Evolutionary conservation across 2,329 filamentous ascomycete species (phyloP).

Genomic region (Plectosphaerella cucumerina): DNA sequence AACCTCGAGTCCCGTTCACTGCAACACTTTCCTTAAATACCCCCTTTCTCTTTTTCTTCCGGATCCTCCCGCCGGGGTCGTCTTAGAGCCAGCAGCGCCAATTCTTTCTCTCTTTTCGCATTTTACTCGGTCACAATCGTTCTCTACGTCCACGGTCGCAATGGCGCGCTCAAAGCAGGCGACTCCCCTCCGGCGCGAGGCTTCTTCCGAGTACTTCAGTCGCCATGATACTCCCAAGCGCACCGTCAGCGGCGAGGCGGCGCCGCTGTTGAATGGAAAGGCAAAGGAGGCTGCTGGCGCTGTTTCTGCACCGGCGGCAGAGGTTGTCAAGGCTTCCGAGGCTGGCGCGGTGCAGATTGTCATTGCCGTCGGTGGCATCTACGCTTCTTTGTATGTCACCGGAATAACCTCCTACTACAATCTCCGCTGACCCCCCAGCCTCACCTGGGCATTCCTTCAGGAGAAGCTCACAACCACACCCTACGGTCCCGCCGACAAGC

Average conservation of each 20-base stretch:
- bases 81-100: not conserved
- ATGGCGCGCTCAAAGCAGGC: slow-evolving; percentile 74
- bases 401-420: not conserved
- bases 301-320: slow-evolving; percentile 14
- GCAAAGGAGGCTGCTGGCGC: slow-evolving; percentile 18
- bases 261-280: slow-evolving; percentile 26
- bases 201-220: slow-evolving; percentile 63
- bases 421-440: slow-evolving; percentile 39
- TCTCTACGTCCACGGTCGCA: slow-evolving; percentile 1
- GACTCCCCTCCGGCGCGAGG: slow-evolving; percentile 58
- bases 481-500: slow-evolving; percentile 61
- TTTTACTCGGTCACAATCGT: not conserved
- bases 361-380: slow-evolving; percentile 90
- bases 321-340: slow-evolving; percentile 25
- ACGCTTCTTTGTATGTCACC: slow-evolving; percentile 81
- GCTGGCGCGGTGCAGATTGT: slow-evolving; percentile 71
- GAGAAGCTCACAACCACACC: slow-evolving; percentile 94
- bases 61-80: not conserved
- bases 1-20: not conserved
- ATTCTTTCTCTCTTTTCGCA: not conserved
- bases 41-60: not conserved
- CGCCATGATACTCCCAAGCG: slow-evolving; percentile 31
- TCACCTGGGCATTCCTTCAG: slow-evolving; percentile 95
- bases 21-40: not conserved
- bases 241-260: slow-evolving; percentile 26